Conservation (phyloP, 148 eudicot genomes). For the Polygonum aviculare region DNA sequence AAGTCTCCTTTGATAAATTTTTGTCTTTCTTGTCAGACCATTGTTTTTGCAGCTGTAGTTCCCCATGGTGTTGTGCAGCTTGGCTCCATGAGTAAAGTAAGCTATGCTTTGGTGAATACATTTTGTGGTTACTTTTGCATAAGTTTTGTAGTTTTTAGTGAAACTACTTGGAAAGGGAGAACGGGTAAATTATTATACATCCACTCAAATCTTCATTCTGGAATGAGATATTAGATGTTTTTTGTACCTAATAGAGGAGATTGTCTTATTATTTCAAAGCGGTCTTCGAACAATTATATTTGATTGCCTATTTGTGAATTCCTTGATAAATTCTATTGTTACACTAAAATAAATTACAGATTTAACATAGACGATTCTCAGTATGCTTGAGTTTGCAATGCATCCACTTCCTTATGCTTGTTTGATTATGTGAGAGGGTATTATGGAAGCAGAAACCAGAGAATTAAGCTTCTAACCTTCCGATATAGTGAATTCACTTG, state of each 20-base stretch:
- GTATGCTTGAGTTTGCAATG: not conserved
- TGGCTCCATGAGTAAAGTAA: slow-evolving; percentile 72
- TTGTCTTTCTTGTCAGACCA: slow-evolving; percentile 41
- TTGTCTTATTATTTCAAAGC: not conserved
- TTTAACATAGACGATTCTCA: not conserved
- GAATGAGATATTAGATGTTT: not conserved
- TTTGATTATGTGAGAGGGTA: not conserved
- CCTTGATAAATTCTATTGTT: not conserved
- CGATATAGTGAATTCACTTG: not conserved
- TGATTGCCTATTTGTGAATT: not conserved
- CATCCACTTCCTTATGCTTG: not conserved
- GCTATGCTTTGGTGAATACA: slow-evolving; percentile 11
- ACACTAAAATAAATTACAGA: not conserved
- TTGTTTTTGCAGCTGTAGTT: slow-evolving; percentile 54
- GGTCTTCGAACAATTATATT: not conserved
- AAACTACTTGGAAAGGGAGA: not conserved
- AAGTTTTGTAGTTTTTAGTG: not conserved
- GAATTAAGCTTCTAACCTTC: not conserved
- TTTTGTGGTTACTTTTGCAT: not conserved
- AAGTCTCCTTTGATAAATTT: not conserved
- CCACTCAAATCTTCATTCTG: not conserved
- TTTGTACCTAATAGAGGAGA: not conserved
- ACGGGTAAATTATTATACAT: not conserved
- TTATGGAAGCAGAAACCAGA: not conserved
- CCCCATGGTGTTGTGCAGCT: slow-evolving; percentile 74